Evolutionary conservation across 1,284 basidiomycete species (phyloP), one percentile per base, ranked within the genome.

Genomic region (Filobasidium uniguttulatum): DNA sequence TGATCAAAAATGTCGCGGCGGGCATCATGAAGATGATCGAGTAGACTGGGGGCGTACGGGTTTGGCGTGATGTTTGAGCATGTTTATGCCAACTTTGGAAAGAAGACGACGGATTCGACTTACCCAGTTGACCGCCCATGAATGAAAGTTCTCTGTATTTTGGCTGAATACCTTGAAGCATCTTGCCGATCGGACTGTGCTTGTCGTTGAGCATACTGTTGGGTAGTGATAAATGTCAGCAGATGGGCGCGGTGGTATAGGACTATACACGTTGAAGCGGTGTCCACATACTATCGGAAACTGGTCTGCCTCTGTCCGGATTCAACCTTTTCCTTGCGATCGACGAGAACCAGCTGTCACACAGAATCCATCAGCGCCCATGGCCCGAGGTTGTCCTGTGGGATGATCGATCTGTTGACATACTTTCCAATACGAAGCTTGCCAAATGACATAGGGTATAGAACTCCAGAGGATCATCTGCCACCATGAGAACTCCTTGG

Each of bases 361-460:
- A 51, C 35, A 30, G 50, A 22, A 46, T 36, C 29, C 44, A 35
- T 45, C 19, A 46, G 29, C 23, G 19, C 3, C 25, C 29, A 50
- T 47, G 31, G 40, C 25, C n/a, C 38, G 41, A 19, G 37, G 28
- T 23, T 33, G 37, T 22, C 3, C 19, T 6, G 5, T 14, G n/a
- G 15, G 17, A 33, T 22, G 31, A 23, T 20, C 14, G 31, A 31
- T 25, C 12, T 56, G 15, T 35, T 20, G 7, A 47, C 62, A 40
- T 45, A 82, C 83, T 74, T 90, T 90, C 83, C 85, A 91, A 60
- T 93, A 93, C 34, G 88, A 67, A 17, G 79, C 64, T 72, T 91
- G 88, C 88, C 88, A 93, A 34, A 85, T 74, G 38, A 85, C 70
- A 68, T 64, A 71, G 38, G 68, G 66, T 2, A 69, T 60, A 1